Conservation (phyloP, 139 green algal genomes). For the Gonium pectorale region DNA sequence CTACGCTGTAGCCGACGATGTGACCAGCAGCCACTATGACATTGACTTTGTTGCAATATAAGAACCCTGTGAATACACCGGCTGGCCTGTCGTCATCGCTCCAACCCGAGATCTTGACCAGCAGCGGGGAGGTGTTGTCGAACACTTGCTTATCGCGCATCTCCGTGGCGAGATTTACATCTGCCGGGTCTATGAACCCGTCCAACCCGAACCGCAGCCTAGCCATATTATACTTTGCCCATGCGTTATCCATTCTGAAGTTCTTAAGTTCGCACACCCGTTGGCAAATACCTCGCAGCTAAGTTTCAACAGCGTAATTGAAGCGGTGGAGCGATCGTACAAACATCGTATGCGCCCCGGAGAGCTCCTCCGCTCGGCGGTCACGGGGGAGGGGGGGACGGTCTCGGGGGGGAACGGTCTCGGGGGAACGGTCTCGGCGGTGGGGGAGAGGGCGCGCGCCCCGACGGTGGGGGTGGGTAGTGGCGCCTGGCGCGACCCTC, state of each 20-base stretch:
- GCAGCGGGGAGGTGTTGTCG: conserved; percentile 5
- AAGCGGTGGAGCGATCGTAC: too few species aligned
- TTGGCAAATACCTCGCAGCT: too few species aligned
- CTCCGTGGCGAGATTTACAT: background rate
- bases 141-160: background rate
- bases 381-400: too few species aligned
- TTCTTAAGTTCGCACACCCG: too few species aligned
- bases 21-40: background rate
- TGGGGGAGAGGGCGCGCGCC: too few species aligned
- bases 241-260: background rate
- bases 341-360: too few species aligned
- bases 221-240: background rate
- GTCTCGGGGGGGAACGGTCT: too few species aligned
- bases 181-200: background rate
- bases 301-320: too few species aligned
- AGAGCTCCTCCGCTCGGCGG: too few species aligned
- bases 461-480: too few species aligned
- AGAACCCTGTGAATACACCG: conserved; percentile 17
- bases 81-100: conserved; percentile 1
- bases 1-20: conserved; percentile 3
- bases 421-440: too few species aligned
- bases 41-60: background rate
- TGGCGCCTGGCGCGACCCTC: too few species aligned
- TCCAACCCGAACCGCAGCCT: background rate
- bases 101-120: conserved; percentile 2